Base-by-base conservation (phyloP, 176 grass and related monocot species). In the Tuctoria greenei region DNA sequence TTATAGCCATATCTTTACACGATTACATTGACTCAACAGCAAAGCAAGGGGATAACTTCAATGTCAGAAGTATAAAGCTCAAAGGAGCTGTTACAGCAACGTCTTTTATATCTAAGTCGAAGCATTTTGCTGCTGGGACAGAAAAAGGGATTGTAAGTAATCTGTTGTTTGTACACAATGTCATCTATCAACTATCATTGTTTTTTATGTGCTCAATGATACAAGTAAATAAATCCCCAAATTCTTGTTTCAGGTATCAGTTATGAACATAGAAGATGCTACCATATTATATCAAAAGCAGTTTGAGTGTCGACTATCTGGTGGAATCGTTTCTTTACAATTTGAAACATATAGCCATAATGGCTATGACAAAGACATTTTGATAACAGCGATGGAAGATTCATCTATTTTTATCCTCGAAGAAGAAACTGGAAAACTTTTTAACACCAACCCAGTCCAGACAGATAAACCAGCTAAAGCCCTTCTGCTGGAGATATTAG, bases 201-300 rank as follows among this genome's bases (percentile, higher is more conserved):
- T 72, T 31, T 57, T 61, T 61, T 0, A 2, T 71, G 12, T 10
- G 1, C 11, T 58, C 23, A 58, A 26, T 58, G 11, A 17, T 76
- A 61, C 15, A 63, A 75, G 15, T 64, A 17, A 44, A 78, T 0
- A 24, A 61, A 56, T 65, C 9, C n/a, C 44, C 7, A 63, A 80
- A 76, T 80, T 27, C 44, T 56, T 66, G 10, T 88, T 87, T 79
- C 87, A 95, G 92, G 91, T 99, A 66, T 85, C 86, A 39, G 80
- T 99, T 79, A 77, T 99, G 52, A 77, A 92, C 44, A 43, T 88
- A 79, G 92, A 99, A 77, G 87, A 90, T 51, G 74, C 70, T 36
- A 67, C 73, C 16, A 85, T 95, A 67, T 66, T 99, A 80, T 99
- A 99, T 71, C 91, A 95, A 74, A 92, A 99, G 65, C 95, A 99